These are phyloP conservation scores for Trichocladium antarcticum DNA, from an alignment of 495 filamentous ascomycete genomes.

Conservation along the genomic window DNA sequence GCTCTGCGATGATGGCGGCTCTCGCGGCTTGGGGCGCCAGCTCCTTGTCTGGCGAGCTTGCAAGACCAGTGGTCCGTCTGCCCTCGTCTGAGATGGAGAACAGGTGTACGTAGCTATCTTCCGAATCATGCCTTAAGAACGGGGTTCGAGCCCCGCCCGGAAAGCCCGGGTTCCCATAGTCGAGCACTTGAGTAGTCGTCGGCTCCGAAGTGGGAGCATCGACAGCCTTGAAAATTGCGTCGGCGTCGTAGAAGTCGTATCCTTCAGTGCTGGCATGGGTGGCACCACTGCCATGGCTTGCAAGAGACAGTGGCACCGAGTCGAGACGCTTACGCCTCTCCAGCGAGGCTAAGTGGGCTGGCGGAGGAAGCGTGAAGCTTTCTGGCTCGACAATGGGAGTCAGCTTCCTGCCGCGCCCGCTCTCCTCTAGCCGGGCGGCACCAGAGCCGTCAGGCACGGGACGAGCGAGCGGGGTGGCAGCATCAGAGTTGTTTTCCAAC, in stretches of 20 bases:
- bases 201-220: conserved; percentile 28
- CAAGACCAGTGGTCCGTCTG: conserved; percentile 31
- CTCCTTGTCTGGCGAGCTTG: conserved; percentile 29
- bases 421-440: conserved; percentile 17
- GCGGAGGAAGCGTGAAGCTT: conserved; percentile 33
- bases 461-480: conserved; percentile 65
- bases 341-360: conserved; percentile 21
- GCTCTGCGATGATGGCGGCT: conserved; percentile 12
- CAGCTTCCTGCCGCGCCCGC: conserved; percentile 23
- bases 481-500: conserved; percentile 61
- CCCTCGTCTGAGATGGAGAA: conserved; percentile 68
- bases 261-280: conserved; percentile 41
- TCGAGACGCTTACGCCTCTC: conserved; percentile 30
- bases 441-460: conserved; percentile 44
- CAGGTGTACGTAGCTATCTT: conserved; percentile 64
- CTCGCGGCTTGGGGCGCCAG: conserved; percentile 6
- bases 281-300: conserved; percentile 32
- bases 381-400: conserved; percentile 34
- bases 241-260: conserved; percentile 48
- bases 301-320: conserved; percentile 34
- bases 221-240: conserved; percentile 35
- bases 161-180: conserved; percentile 21
- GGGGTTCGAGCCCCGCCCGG: conserved; percentile 24
- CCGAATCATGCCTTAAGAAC: conserved; percentile 57
- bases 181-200: conserved; percentile 21